Conservation (phyloP, 306 rosid genomes). For the Biancaea sappan region DNA sequence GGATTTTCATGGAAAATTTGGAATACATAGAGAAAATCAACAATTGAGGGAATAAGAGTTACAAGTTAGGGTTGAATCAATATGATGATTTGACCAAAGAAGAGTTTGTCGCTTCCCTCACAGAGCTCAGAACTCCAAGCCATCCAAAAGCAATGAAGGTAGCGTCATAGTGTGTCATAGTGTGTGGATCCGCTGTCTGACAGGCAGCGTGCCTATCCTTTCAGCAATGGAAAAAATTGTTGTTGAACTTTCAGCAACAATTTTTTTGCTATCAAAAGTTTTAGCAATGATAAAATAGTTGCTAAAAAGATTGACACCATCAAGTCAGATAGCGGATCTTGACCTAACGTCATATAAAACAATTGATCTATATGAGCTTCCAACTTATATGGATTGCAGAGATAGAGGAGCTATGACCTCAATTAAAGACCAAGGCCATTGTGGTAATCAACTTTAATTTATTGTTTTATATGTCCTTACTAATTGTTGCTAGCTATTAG, state of each 20-base stretch:
- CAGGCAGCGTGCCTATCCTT: no score
- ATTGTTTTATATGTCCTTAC: neutral
- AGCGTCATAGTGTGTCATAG: no score
- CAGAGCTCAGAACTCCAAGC: constrained; percentile 22
- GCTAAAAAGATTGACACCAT: no score
- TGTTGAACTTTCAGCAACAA: no score
- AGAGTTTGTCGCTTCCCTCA: constrained; percentile 46
- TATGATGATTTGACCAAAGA: constrained; percentile 43
- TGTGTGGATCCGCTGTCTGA: no score
- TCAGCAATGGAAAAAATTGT: no score
- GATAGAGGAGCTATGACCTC: constrained; percentile 40
- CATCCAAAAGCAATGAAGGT: neutral
- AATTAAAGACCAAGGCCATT: constrained; percentile 37
- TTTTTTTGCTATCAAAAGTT: no score
- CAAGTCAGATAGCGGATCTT: no score
- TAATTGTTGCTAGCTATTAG: no score
- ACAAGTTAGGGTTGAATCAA: constrained; percentile 40
- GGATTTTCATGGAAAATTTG: constrained; percentile 36
- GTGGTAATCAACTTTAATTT: constrained; percentile 36
- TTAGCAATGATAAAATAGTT: no score
- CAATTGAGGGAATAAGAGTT: constrained; percentile 36
- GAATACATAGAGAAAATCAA: constrained; percentile 43
- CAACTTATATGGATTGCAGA: constrained; percentile 43
- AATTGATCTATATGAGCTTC: neutral
- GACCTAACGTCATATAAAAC: neutral